Evolutionary conservation across 192 early-diverging fungal genomes (phyloP), one percentile per base, ranked within the genome.

Genomic region (Coemansia sp.): DNA sequence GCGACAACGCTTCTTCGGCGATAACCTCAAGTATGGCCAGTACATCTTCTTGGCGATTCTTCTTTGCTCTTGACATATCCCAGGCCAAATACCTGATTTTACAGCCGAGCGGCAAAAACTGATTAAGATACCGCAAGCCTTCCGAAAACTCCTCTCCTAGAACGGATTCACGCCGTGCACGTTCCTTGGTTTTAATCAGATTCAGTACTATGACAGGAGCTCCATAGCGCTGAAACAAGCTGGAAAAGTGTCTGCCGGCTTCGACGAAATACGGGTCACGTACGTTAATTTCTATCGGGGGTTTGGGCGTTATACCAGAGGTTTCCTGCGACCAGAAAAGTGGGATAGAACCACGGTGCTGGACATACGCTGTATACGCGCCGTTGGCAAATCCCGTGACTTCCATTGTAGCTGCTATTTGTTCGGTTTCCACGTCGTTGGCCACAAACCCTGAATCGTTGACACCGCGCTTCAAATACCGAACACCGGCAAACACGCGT

Each of bases 341-440:
- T 5, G 97, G 97, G 58, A 99, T 99, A 0, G 94, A 96, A 0
- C 97, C 97, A 33, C 97, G 89, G 57, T 99, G 97, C 78, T 99
- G 97, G 7, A 99, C 87, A 85, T 95, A 98, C 0, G 95, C 92
- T 0, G 94, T 95, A 71, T 94, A 96, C 14, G 82, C 64, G 4
- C 93, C 92, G 66, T 87, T 91, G 65, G 89, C 86, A 56, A 99
- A 96, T 10, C 92, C 93, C 1, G 95, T 97, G 6, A 93, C 89
- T 20, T 89, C 88, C 82, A 93, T 90, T 60, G 96, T 95, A 25
- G 90, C 82, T 0, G 98, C 96, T 66, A 99, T 98, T 75, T 99
- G 97, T 76, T 99, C 97, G 1, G 95, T 95, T 79, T 99, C 97
- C 1, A 99, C 96, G 63, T 99, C 97, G 72, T 99, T 99, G 10